Evolutionary conservation across 1,139 yeast genomes (phyloP), one percentile per base, ranked within the genome.

Genomic region (Ogataea hybrid): DNA sequence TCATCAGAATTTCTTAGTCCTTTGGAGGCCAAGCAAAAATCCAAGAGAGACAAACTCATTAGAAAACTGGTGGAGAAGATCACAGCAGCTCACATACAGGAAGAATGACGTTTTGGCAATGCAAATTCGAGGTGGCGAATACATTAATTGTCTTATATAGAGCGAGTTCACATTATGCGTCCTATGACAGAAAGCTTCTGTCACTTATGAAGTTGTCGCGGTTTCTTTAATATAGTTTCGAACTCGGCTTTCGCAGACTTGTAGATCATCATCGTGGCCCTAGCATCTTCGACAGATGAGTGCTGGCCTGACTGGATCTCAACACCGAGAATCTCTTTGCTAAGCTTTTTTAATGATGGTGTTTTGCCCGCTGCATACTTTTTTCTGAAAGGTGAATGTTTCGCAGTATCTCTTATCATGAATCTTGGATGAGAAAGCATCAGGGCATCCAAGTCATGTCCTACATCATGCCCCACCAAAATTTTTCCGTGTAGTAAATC

Each of bases 251-350:
- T 81, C 54, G 77, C 75, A 42, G 76, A 58, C 47, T 88, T 72
- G 58, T 79, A 89, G 21, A 89, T 62, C 42, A 82, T 65, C 96
- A 89, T 88, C 0, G 96, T 80, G 2, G 92, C 92, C 53, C 79
- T 75, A 0, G 97, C 96, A 67, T 89, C 97, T 58, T 87, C 96
- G 1, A 90, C 86, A 0, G 96, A 86, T 7, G 94, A 83, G 65
- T 90, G 97, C 47, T 79, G 74, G 0, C 83, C 88, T 1, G 66
- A 67, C 62, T 90, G 97, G 48, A 90, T 87, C 9, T 76, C 80
- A 2, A 76, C 46, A 1, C 75, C 70, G 36, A 87, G 64, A 29
- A 83, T 69, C 52, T 77, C 80, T 43, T 69, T 67, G 0, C 85
- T 66, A 22, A 90, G 66, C 50, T 75, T 80, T 60, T 84, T 86